Conservation (phyloP, 1,284 basidiomycete species). For the Tilletia setariae region DNA sequence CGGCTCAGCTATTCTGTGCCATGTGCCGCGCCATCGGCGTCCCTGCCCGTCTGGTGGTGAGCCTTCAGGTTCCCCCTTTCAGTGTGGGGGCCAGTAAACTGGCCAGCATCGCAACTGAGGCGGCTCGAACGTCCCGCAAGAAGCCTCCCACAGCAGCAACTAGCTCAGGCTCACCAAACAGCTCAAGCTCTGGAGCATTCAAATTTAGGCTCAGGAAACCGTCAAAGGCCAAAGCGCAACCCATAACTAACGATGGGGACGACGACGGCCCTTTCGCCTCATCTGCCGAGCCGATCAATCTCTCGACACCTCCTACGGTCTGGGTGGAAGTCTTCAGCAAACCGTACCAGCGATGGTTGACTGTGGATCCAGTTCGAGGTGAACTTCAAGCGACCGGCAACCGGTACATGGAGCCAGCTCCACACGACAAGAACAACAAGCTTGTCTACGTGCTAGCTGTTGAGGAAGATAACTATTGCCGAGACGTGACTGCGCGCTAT, state of each 20-base stretch:
- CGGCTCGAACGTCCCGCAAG: conserved; percentile 17
- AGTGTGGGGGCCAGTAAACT: conserved; percentile 55
- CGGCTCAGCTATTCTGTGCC: conserved; percentile 86
- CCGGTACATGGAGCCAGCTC: conserved; percentile 71
- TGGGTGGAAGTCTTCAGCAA: conserved; percentile 97
- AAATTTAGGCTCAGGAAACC: conserved; percentile 11
- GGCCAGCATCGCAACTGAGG: conserved; percentile 37
- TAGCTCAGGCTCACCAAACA: neutral
- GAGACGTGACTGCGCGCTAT: conserved; percentile 62
- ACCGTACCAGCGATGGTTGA: conserved; percentile 85
- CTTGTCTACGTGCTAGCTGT: conserved; percentile 90
- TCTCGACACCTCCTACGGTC: conserved; percentile 72
- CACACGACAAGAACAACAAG: conserved; percentile 67
- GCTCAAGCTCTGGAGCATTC: too few species aligned
- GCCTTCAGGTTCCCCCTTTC: conserved; percentile 87
- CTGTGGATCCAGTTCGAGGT: conserved; percentile 77
- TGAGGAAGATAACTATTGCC: conserved; percentile 70
- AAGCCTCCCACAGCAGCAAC: neutral
- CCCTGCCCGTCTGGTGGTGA: conserved; percentile 81
- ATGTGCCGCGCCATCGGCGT: conserved; percentile 82
- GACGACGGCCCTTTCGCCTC: conserved; percentile 8
- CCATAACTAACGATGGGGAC: too few species aligned
- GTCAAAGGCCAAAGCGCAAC: neutral
- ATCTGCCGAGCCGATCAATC: conserved; percentile 52
- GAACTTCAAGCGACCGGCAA: conserved; percentile 52